A percentile compares a stretch with the other conserved stretches of the same genome.
Evolutionary conservation across 148 eudicot species (phyloP).

Genomic region (Camellia granthamiana): DNA sequence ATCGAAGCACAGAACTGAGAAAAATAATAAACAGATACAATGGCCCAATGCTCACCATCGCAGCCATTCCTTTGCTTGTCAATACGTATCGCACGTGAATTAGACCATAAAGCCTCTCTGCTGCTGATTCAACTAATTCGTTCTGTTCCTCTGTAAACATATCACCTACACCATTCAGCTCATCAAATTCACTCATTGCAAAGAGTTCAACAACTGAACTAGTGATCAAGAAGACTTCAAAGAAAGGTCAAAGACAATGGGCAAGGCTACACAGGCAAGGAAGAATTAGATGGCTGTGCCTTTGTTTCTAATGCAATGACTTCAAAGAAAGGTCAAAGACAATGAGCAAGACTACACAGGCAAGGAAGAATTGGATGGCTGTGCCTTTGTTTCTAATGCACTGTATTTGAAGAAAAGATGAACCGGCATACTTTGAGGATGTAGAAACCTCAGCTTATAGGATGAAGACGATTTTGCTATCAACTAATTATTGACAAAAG

Average conservation of each 20-base stretch:
- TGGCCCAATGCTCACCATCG: constrained; percentile 49
- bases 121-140: constrained; percentile 79
- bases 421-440: not conserved
- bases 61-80: constrained; percentile 79
- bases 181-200: constrained; percentile 1
- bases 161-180: constrained; percentile 47
- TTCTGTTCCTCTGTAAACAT: constrained; percentile 84
- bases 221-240: not conserved
- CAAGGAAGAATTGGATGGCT: not conserved
- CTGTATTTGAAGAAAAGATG: not conserved
- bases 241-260: not conserved
- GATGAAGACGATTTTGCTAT: not conserved
- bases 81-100: constrained; percentile 74
- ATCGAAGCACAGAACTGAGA: not conserved
- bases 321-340: too few species aligned
- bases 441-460: not conserved
- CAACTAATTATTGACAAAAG: not conserved
- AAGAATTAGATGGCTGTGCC: not conserved
- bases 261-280: not conserved
- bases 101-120: constrained; percentile 78
- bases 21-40: not conserved
- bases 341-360: too few species aligned
- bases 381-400: not conserved
- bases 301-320: not conserved
- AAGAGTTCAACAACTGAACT: not conserved